phyloP scores from a whole-genome alignment of 1,284 basidiomycete species.

The Leccinum subfulvum region DNA sequence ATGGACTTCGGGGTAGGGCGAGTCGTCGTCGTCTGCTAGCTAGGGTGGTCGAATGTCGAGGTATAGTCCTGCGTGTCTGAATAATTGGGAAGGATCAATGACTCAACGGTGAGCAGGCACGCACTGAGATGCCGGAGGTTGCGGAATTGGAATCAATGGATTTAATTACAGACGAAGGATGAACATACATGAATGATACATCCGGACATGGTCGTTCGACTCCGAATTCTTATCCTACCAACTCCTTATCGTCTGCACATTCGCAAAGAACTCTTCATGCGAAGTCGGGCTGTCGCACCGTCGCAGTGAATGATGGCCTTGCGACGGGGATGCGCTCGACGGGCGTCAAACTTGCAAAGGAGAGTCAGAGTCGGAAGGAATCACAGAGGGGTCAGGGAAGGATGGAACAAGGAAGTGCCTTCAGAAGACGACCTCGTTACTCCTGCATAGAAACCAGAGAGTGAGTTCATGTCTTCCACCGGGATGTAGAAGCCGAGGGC shows the following conservation, averaged over 20 bases:
- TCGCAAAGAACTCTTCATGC: slow-evolving; percentile 9
- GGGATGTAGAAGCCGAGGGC: too few relatives aligned
- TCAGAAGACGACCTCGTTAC: too few relatives aligned
- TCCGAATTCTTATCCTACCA: slow-evolving; percentile 28
- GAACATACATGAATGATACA: slow-evolving; percentile 21
- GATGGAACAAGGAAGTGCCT: background rate
- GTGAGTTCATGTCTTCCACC: too few relatives aligned
- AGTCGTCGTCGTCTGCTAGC: slow-evolving; percentile 28
- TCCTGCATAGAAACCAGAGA: too few relatives aligned
- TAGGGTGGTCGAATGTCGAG: slow-evolving; percentile 42
- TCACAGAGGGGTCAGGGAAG: background rate
- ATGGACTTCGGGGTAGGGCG: slow-evolving; percentile 74
- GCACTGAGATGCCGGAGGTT: slow-evolving; percentile 22
- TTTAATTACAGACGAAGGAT: background rate
- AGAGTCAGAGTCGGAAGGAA: too few relatives aligned
- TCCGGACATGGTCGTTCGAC: slow-evolving; percentile 9
- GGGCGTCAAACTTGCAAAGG: slow-evolving; percentile 20
- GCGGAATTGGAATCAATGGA: background rate
- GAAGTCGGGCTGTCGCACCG: slow-evolving; percentile 7
- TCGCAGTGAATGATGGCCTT: slow-evolving; percentile 19
- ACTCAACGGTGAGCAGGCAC: slow-evolving; percentile 3
- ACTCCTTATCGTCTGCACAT: slow-evolving; percentile 11
- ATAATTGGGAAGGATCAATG: background rate
- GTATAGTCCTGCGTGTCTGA: slow-evolving; percentile 4
- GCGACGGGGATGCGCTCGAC: slow-evolving; percentile 16